Base-by-base conservation (phyloP, 106 monocot genomes). In the Dioscorea zingiberensis region DNA sequence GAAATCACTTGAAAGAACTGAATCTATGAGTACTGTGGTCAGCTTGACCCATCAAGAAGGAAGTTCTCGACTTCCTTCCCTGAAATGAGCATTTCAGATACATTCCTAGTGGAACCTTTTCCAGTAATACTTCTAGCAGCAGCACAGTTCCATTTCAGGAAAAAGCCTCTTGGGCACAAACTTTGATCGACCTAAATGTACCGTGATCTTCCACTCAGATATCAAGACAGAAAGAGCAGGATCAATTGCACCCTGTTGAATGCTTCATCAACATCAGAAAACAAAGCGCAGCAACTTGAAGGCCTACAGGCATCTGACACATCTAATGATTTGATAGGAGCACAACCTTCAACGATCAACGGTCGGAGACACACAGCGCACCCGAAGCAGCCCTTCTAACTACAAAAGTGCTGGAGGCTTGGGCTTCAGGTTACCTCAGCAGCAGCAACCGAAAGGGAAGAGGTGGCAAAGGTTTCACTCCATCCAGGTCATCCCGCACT, bases 381-480 rank as follows among this genome's bases (percentile, higher is more conserved):
- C 84, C 28, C 84, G 98, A 59, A 99, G 76, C 54, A 71, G 98
- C 0, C 98, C 98, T n/a, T 60, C 84, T 77, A 21, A 93, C 98
- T 8, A 59, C 98, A 14, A 85, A 67, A 69, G 98, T 86, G 44
- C 68, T 99, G 67, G 98, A 99, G 83, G 88, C 98, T 51, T 79
- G 93, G 71, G 98, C 85, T 8, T 84, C 78, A 60, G 98, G 98
- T 21, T 84, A 89, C 44, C 64, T 99, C 21, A 82, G 73, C 55
- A 38, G 38, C 55, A 70, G 69, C 11, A 79, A 54, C 32, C 72
- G 72, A 25, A 89, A 56, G 73, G 84, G 53, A 24, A 64, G 45
- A 38, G 47, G 21, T 13, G 47, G 21, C 4, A 74, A 66, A 10
- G 22, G 62, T 16, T 19, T n/a, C n/a, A n/a, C 38, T 8, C 15